phyloP scores from a whole-genome alignment of 495 filamentous ascomycete species.

The Lophiostoma macrostomum region DNA sequence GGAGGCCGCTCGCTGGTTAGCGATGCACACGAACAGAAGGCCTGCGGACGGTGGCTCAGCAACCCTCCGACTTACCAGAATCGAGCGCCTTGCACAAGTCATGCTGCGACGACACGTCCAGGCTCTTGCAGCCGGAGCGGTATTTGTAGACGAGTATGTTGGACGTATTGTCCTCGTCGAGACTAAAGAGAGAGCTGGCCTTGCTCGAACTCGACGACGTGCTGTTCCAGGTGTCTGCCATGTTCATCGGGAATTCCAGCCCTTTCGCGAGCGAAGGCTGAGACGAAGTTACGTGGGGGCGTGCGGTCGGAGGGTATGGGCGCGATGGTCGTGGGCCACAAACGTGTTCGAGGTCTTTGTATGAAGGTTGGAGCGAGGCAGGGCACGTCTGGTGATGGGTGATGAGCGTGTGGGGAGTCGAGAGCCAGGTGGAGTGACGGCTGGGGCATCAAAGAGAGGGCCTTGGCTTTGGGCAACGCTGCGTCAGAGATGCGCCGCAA shows the following conservation, averaged over 20 bases:
- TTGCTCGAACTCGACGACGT: slow-evolving; percentile 31
- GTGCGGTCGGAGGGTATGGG: slow-evolving; percentile 5
- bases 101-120: slow-evolving; percentile 37
- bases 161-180: slow-evolving; percentile 37
- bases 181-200: slow-evolving; percentile 29
- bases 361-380: slow-evolving; percentile 6
- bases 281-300: slow-evolving; percentile 19
- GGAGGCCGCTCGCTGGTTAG: slow-evolving; percentile 18
- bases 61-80: slow-evolving; percentile 35
- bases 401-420: background rate
- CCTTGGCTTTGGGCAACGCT: too few relatives aligned
- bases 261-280: too few relatives aligned
- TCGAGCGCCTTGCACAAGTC: slow-evolving; percentile 39
- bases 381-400: slow-evolving; percentile 20
- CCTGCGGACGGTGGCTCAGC: background rate
- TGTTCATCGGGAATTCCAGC: slow-evolving; percentile 9
- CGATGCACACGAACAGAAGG: slow-evolving; percentile 9
- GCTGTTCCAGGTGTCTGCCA: slow-evolving; percentile 32
- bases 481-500: slow-evolving; percentile 13
- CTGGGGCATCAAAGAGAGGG: background rate
- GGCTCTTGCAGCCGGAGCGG: slow-evolving; percentile 28
- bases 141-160: slow-evolving; percentile 40
- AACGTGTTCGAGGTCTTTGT: slow-evolving; percentile 16
- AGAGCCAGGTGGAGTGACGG: slow-evolving; percentile 21
- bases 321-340: slow-evolving; percentile 7